Conservation (phyloP, 2,329 filamentous ascomycete species). For the Alternaria gaisen region DNA sequence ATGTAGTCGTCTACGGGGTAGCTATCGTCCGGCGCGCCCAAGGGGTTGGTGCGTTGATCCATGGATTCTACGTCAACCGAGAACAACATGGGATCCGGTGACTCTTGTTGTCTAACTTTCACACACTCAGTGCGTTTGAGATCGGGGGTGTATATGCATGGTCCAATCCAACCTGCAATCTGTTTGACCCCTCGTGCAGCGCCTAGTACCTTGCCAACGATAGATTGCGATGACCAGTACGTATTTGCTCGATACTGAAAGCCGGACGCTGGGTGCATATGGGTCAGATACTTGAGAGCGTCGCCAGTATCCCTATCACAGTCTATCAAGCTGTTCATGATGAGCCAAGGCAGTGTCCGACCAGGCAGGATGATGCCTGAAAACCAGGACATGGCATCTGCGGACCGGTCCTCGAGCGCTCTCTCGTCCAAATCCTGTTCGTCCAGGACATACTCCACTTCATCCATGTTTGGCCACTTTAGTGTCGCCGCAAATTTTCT, state of each 20-base stretch:
- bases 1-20: conserved; percentile 75
- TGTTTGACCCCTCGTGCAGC: conserved; percentile 73
- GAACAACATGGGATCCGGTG: conserved; percentile 63
- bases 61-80: conserved; percentile 71
- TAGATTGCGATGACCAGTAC: conserved; percentile 77
- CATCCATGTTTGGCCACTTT: conserved; percentile 78
- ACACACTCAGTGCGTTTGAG: conserved; percentile 75
- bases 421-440: conserved; percentile 62
- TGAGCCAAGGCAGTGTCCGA: conserved; percentile 74
- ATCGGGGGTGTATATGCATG: conserved; percentile 72
- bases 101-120: conserved; percentile 68
- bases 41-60: conserved; percentile 71
- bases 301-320: conserved; percentile 74
- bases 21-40: conserved; percentile 68
- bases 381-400: conserved; percentile 80
- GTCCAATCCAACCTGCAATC: conserved; percentile 78
- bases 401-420: conserved; percentile 67
- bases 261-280: conserved; percentile 73
- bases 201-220: conserved; percentile 76
- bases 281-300: conserved; percentile 71
- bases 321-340: conserved; percentile 81
- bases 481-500: conserved; percentile 74
- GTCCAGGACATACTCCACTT: conserved; percentile 69
- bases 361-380: conserved; percentile 77
- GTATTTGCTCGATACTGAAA: conserved; percentile 82